Percentiles rank a stretch among this genome's conserved stretches.
phyloP scores from a whole-genome alignment of 192 early-diverging fungal genomes.

The Mortierella claussenii region DNA sequence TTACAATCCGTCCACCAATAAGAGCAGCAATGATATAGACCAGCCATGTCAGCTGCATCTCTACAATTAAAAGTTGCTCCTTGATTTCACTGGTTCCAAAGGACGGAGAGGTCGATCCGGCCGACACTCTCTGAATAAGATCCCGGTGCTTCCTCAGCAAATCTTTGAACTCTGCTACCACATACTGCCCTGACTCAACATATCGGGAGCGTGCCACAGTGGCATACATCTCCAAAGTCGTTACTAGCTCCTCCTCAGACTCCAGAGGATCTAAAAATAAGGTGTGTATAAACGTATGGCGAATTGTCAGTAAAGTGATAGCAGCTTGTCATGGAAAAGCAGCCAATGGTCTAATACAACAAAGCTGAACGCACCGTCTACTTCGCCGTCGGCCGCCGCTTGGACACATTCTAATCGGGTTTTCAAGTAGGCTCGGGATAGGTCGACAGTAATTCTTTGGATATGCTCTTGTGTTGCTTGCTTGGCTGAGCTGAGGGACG shows the following conservation, averaged over 20 bases:
- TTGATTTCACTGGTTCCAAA: conserved; percentile 50
- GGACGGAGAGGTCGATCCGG: conserved; percentile 18
- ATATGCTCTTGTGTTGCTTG: conserved; percentile 29
- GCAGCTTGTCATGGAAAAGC: no score
- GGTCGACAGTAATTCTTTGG: conserved; percentile 49
- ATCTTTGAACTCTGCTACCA: conserved; percentile 36
- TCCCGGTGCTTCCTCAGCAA: conserved; percentile 29
- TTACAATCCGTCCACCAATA: conserved; percentile 74
- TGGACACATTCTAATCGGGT: conserved; percentile 65
- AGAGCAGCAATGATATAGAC: conserved; percentile 79
- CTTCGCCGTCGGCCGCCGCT: conserved; percentile 59
- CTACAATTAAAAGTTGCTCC: conserved; percentile 57
- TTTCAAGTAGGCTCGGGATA: conserved; percentile 59
- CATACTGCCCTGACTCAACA: conserved; percentile 57
- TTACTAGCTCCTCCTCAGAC: conserved; percentile 74
- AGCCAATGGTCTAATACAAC: conserved; percentile 22
- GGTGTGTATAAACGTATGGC: no score
- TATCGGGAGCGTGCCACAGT: conserved; percentile 77
- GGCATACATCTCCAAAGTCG: conserved; percentile 76
- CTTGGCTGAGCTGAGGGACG: conserved; percentile 50
- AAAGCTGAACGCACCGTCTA: conserved; percentile 58
- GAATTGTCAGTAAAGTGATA: no score
- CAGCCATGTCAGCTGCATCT: conserved; percentile 82
- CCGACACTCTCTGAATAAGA: conserved; percentile 27
- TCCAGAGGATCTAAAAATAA: conserved; percentile 65